These are phyloP conservation scores for Nigrospora sphaerica DNA, from an alignment of 2,329 filamentous ascomycete species.

Conservation along the genomic window DNA sequence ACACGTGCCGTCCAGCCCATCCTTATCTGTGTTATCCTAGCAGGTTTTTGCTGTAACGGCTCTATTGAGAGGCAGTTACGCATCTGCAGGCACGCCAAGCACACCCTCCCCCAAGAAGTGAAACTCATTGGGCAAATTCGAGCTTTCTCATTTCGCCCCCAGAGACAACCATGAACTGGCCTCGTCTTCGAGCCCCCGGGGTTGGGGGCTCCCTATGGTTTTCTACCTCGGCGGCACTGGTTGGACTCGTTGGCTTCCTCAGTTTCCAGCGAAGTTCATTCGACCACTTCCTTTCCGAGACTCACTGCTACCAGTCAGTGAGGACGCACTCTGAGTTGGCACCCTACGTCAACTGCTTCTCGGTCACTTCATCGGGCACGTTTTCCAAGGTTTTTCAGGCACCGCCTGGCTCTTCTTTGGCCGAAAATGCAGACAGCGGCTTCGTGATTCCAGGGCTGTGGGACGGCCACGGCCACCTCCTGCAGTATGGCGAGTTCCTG, in stretches of 20 bases:
- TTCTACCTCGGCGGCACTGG: constrained; percentile 10
- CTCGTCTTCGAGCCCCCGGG: constrained; percentile 9
- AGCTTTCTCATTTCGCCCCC: no score
- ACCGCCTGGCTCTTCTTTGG: constrained; percentile 16
- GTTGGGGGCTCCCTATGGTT: constrained; percentile 10
- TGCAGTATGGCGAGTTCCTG: constrained; percentile 61
- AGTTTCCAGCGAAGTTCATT: constrained; percentile 12
- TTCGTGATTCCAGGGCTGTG: constrained; percentile 61
- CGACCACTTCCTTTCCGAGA: constrained; percentile 18
- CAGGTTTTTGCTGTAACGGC: no score
- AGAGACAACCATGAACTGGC: constrained; percentile 11
- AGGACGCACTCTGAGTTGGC: constrained; percentile 30
- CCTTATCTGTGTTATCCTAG: no score
- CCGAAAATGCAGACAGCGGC: constrained; percentile 30
- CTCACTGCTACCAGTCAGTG: constrained; percentile 36
- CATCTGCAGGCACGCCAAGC: no score
- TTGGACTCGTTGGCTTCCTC: constrained; percentile 14
- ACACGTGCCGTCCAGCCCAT: no score
- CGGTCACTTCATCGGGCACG: constrained; percentile 36
- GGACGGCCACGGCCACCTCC: constrained; percentile 63
- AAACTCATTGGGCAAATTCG: no score
- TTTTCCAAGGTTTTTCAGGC: constrained; percentile 42
- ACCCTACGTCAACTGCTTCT: constrained; percentile 46
- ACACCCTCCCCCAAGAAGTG: no score
- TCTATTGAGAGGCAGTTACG: no score